Percentiles rank a stretch among this genome's conserved stretches.
Evolutionary conservation across 495 filamentous ascomycete genomes (phyloP).

Genomic region (Apiosordaria backusii): DNA sequence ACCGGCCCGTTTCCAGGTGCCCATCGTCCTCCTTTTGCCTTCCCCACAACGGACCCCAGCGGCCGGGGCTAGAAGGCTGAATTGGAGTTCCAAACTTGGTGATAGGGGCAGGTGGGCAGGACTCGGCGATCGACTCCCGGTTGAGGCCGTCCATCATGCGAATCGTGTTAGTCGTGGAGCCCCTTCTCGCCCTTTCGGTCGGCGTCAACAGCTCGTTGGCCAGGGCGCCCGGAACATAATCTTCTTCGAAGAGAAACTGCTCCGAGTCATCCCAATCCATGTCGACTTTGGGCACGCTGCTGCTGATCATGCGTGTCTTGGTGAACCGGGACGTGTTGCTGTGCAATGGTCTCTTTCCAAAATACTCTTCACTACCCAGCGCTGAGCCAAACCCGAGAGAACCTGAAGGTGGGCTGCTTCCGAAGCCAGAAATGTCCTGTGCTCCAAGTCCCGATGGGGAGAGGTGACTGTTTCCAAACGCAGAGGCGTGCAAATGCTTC

Average conservation of each 20-base stretch:
- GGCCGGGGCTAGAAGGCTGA: slow-evolving; percentile 72
- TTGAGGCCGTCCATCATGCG: slow-evolving; percentile 51
- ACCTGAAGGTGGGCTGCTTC: slow-evolving; percentile 64
- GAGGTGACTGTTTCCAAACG: slow-evolving; percentile 61
- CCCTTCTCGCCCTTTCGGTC: slow-evolving; percentile 78
- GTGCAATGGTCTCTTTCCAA: slow-evolving; percentile 73
- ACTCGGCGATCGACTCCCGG: slow-evolving; percentile 38
- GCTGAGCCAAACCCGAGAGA: slow-evolving; percentile 31
- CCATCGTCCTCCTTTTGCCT: slow-evolving; percentile 70
- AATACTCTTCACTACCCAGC: slow-evolving; percentile 58
- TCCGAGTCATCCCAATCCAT: slow-evolving; percentile 67
- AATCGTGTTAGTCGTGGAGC: slow-evolving; percentile 50
- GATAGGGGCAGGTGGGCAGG: slow-evolving; percentile 35
- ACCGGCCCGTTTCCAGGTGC: slow-evolving; percentile 20
- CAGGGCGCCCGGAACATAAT: slow-evolving; percentile 80
- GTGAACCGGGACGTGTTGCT: slow-evolving; percentile 65
- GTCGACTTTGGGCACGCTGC: slow-evolving; percentile 67
- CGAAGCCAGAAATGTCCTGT: slow-evolving; percentile 42
- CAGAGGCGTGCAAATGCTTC: slow-evolving; percentile 76
- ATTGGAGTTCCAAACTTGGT: slow-evolving; percentile 77
- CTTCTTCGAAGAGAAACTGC: slow-evolving; percentile 88
- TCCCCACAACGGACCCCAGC: slow-evolving; percentile 82
- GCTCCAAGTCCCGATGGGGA: slow-evolving; percentile 50
- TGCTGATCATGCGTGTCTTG: slow-evolving; percentile 72
- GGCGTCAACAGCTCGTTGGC: slow-evolving; percentile 84